A percentile compares a stretch with the other conserved stretches of the same genome.
Conservation (phyloP, 2,329 filamentous ascomycete genomes). For the Ophiostoma triangulosporum region DNA sequence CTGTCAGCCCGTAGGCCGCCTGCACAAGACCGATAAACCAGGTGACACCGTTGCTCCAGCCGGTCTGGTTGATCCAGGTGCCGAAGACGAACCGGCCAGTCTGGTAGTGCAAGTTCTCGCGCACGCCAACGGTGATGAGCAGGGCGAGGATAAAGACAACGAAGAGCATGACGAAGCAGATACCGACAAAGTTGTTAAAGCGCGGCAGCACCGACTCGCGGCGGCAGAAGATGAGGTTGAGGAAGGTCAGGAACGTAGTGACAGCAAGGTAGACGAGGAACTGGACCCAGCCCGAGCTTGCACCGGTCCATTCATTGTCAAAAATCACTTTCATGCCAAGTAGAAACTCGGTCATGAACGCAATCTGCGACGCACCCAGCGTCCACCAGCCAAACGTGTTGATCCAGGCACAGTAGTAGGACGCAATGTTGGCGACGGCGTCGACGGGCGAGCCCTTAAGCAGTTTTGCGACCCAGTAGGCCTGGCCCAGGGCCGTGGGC, state of each 20-base stretch:
- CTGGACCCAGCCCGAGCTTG: conserved; percentile 10
- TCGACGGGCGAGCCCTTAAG: conserved; percentile 19
- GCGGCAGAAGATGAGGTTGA: conserved; percentile 28
- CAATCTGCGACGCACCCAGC: conserved; percentile 12
- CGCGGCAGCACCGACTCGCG: conserved; percentile 32
- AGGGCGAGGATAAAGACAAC: conserved; percentile 21
- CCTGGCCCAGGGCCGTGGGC: conserved; percentile 47
- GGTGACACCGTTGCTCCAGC: conserved; percentile 23
- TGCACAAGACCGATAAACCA: conserved; percentile 22
- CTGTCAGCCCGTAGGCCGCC: conserved; percentile 21
- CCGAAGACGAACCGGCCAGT: conserved; percentile 19
- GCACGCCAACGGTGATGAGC: conserved; percentile 11
- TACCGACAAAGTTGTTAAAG: conserved; percentile 45
- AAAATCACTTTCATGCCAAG: conserved; percentile 13
- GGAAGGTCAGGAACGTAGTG: conserved; percentile 16
- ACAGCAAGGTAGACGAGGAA: conserved; percentile 40
- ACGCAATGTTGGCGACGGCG: conserved; percentile 16
- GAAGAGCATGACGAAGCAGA: conserved; percentile 24
- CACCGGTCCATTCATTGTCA: conserved; percentile 10
- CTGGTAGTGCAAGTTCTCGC: conserved; percentile 15
- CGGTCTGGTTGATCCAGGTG: conserved; percentile 19
- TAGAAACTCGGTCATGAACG: conserved; percentile 12
- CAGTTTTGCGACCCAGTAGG: conserved; percentile 41
- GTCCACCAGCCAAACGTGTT: conserved; percentile 15
- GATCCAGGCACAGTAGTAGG: conserved; percentile 13